Evolutionary conservation across 1,139 yeast species (phyloP), one percentile per base, ranked within the genome.

Genomic region (Hyphopichia burtonii): DNA sequence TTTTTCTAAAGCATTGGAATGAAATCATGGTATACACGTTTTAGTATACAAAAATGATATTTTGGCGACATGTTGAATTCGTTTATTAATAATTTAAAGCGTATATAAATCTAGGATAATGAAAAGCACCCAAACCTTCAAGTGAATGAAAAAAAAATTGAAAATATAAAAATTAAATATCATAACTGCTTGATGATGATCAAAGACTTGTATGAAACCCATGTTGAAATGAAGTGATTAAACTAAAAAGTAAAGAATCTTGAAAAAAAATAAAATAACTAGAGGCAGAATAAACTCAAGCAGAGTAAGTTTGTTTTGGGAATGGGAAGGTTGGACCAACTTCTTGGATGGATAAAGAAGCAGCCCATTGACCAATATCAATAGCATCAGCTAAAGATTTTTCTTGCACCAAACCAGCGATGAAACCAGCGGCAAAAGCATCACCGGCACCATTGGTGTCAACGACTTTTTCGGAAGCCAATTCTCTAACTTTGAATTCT

Each of bases 361-460:
- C 99, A 53, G 95, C 83, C 98, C 98, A 91, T 72, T 91, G 98
- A 53, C 99, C 99, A 67, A 84, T 80, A 56, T 86, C 89, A 50
- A 93, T 76, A 46, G 86, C 71, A 40, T 78, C 71, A 38, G 74
- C 71, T 45, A 90, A 63, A 28, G 77, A 54, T 67, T 86, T 81
- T 53, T 85, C 90, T 68, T 84, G 73, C 43, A 88, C 95, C 53
- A 91, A 71, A 47, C 91, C 94, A 47, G 96, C 96, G 54, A 91
- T 70, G 67, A 93, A 93, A 44, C 99, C 99, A 61, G 96, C 96
- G 46, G 98, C 99, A 63, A 93, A 93, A 19, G 99, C 98, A 64
- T 93, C 99, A 66, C 99, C 99, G 37, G 99, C 99, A 74, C 99
- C 99, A 71, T 93, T 93, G 62, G 98, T 88, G 72, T 93, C 99